Conservation (phyloP, 2,329 filamentous ascomycete species). For the Ceratocystis albifundus region DNA sequence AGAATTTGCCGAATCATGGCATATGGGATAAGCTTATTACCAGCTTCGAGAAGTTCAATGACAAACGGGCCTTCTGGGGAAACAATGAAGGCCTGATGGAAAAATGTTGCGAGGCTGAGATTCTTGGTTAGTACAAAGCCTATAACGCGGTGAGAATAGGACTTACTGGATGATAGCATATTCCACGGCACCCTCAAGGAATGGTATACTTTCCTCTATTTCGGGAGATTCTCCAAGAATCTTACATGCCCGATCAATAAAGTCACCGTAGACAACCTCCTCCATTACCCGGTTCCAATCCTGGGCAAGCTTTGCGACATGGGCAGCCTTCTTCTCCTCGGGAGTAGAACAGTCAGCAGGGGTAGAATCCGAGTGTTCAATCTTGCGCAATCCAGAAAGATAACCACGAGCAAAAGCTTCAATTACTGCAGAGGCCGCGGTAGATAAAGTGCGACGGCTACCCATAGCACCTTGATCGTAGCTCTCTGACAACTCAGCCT, state of each 20-base stretch:
- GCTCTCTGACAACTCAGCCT: slow-evolving; percentile 63
- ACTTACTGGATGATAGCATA: slow-evolving; percentile 57
- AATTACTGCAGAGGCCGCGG: slow-evolving; percentile 56
- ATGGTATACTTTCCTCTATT: slow-evolving; percentile 50
- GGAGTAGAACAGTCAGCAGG: slow-evolving; percentile 48
- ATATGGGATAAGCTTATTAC: slow-evolving; percentile 62
- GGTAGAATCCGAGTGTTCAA: slow-evolving; percentile 13
- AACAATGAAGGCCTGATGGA: slow-evolving; percentile 61
- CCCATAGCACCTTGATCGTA: slow-evolving; percentile 70
- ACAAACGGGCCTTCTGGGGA: slow-evolving; percentile 67
- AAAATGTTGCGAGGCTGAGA: slow-evolving; percentile 55
- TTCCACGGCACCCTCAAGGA: slow-evolving; percentile 53
- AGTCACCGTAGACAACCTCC: slow-evolving; percentile 53
- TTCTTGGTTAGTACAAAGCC: neutral
- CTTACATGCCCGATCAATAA: slow-evolving; percentile 54
- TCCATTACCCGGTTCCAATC: slow-evolving; percentile 59
- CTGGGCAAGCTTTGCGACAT: slow-evolving; percentile 33
- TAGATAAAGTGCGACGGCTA: slow-evolving; percentile 61
- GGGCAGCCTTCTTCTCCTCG: slow-evolving; percentile 33
- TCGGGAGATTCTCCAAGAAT: slow-evolving; percentile 49
- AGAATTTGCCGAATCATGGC: slow-evolving; percentile 60
- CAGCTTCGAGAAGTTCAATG: slow-evolving; percentile 56
- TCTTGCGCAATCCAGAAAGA: slow-evolving; percentile 46
- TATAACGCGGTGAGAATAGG: neutral
- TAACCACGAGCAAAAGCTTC: slow-evolving; percentile 58